phyloP scores from a whole-genome alignment of 352 stramenopile species.

The Blastocystis sp. region DNA sequence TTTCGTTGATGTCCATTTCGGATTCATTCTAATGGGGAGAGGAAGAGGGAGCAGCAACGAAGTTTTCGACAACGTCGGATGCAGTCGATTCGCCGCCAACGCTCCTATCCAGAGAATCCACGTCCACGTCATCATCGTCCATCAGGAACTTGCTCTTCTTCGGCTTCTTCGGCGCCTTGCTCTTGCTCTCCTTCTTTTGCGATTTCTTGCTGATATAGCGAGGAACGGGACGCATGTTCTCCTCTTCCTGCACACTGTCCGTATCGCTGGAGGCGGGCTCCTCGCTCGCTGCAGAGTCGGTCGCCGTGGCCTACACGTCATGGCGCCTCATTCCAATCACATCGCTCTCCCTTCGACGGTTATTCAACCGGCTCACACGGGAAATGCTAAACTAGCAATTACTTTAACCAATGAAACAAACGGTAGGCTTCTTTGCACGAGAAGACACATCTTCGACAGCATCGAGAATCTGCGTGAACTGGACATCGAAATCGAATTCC shows the following conservation, averaged over 20 bases:
- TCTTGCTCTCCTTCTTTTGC: slow-evolving; percentile 37
- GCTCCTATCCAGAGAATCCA: slow-evolving; percentile 48
- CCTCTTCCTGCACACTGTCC: not conserved
- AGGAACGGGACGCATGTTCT: not conserved
- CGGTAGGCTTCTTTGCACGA: slow-evolving; percentile 25
- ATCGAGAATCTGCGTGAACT: slow-evolving; percentile 81
- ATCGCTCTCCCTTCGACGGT: not conserved
- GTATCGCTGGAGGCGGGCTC: not conserved
- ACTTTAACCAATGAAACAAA: not conserved
- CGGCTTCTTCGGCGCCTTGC: slow-evolving; percentile 55
- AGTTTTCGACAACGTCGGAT: slow-evolving; percentile 62
- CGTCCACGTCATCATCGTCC: slow-evolving; percentile 54
- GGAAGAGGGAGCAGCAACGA: not conserved
- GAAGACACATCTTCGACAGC: slow-evolving; percentile 74
- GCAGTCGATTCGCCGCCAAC: not conserved
- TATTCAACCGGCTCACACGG: slow-evolving; percentile 4
- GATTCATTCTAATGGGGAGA: slow-evolving; percentile 52
- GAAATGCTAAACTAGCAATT: slow-evolving; percentile 16
- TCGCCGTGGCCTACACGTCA: slow-evolving; percentile 20
- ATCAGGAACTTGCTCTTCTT: slow-evolving; percentile 70
- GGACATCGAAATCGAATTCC: slow-evolving; percentile 79
- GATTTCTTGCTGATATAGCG: slow-evolving; percentile 19
- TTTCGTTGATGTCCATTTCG: slow-evolving; percentile 63
- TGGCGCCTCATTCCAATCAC: not conserved
- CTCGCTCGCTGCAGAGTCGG: slow-evolving; percentile 6